Base-by-base conservation (phyloP, 176 grass and related monocot genomes). In the Aegilops sharonensis region DNA sequence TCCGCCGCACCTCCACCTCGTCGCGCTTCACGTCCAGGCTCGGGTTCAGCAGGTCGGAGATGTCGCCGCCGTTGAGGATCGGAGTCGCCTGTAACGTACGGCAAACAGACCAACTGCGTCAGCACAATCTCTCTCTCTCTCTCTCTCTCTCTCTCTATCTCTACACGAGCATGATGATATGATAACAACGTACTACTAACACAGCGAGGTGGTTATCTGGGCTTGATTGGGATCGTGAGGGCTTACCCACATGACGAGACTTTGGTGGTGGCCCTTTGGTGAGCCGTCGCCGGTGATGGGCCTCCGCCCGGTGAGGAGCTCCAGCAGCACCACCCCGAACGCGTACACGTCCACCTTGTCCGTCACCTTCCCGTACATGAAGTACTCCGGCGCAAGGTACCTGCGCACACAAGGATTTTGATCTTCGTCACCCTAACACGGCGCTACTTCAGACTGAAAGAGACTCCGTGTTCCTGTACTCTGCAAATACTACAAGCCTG, bases 351-450 rank as follows among this genome's bases (percentile, higher is more conserved):
- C 97, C 57, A 96, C 87, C 85, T 96, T 93, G 61, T 91, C 88
- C 9, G 92, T 99, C 36, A 96, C 90, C 83, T 96, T 95, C 84
- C 97, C 97, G 90, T 99, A 92, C 97, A 99, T 99, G 77, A 99
- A 99, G 84, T 99, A 99, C 72, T 99, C 97, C 18, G 97, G 97
- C 63, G 97, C 97, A 17, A 99, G 90, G 85, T 99, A 98, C 43
- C 95, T 95, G 67, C 35, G 62, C 31, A 0, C 61, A 12, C 8
- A 17, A 54, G 50, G 50, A 54, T 54, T 54, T 54, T 18, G 45
- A 12, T 48, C 4, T 5, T 54, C 50, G 18, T 57, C 54, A 57
- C 18, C 18, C 50, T 6, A 54, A 21, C 54, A 57, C 18, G 18
- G 18, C 54, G 54, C 1, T 8, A 21, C 54, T 57, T 57, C 54